Evolutionary conservation across 352 stramenopile species (phyloP), one percentile per base, ranked within the genome.

Genomic region (Globisporangium parvum): DNA sequence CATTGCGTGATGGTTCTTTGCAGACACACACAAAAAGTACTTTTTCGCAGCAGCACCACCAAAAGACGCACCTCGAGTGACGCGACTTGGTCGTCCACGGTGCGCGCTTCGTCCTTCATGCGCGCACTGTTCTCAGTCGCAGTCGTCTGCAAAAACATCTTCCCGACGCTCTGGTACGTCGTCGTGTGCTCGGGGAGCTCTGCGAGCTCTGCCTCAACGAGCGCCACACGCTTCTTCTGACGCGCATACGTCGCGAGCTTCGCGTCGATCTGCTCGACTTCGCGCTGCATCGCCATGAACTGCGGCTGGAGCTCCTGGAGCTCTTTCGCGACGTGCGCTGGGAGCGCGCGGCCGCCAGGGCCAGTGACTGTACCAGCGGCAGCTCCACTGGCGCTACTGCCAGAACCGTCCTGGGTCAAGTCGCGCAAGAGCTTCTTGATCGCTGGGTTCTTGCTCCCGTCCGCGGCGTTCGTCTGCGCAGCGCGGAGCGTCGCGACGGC

Each of bases 221-320:
- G 75, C 28, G 70, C 75, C 37, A 88, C 62, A 31, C 80, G 82
- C 68, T 91, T 93, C 65, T 89, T 89, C 66, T 91, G 78, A 28
- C 79, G 74, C 37, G 59, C 59, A 31, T 71, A 80, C 14, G 77
- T 74, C 26, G 67, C 53, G 31, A 91, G 58, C 70, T 89, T 93
- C 1, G 69, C 69, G 24, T 91, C 80, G 47, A 90, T 85, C 69
- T 92, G 78, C 51, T 91, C 82, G 20, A 89, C 55, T 59, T 93
- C 82, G 39, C 76, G 82, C 63, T 93, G 75, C 47, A 91, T 83
- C 53, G 69, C 86, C 45, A 84, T 51, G 46, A 91, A 85, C 65
- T 91, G 80, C 35, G 82, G 82, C 67, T 93, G 82, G 47, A 93
- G 59, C 55, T 93, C 82, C 62, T 89, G 79, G 42, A 93, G 61